These are phyloP conservation scores for Lentinus tigrinus DNA, from an alignment of 768 basidiomycete genomes.

Conservation along the genomic window DNA sequence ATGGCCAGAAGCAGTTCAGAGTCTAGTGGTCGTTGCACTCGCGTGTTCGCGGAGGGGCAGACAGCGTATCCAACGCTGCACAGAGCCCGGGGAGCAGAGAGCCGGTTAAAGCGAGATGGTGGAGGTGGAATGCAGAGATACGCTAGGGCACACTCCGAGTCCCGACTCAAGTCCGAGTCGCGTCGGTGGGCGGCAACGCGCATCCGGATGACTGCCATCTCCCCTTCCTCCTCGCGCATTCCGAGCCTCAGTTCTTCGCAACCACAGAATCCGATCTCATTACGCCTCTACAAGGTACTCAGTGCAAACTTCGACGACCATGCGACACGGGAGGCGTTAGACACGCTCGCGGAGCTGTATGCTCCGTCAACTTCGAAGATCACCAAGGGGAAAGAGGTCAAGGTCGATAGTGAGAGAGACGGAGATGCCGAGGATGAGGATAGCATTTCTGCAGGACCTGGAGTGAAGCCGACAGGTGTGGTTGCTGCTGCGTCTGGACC, in stretches of 20 bases:
- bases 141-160: too few relatives aligned
- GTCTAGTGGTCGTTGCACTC: too few relatives aligned
- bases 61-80: too few relatives aligned
- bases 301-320: slow-evolving; percentile 78
- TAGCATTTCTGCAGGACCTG: slow-evolving; percentile 22
- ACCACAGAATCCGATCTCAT: slow-evolving; percentile 72
- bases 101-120: slow-evolving; percentile 8
- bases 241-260: slow-evolving; percentile 18
- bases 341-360: slow-evolving; percentile 83
- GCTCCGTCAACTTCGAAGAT: slow-evolving; percentile 27
- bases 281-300: slow-evolving; percentile 88
- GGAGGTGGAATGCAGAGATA: slow-evolving; percentile 24
- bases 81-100: too few relatives aligned
- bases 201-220: slow-evolving; percentile 20
- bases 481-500: slow-evolving; percentile 14
- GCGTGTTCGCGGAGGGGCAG: too few relatives aligned
- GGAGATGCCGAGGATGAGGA: slow-evolving; percentile 35
- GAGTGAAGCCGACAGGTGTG: slow-evolving; percentile 10
- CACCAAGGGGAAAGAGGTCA: slow-evolving; percentile 33
- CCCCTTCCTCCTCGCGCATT: slow-evolving; percentile 23
- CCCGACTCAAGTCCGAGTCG: background rate
- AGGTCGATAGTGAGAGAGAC: slow-evolving; percentile 28
- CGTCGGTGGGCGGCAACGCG: slow-evolving; percentile 6
- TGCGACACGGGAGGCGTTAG: slow-evolving; percentile 75
- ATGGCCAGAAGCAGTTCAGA: background rate